Conservation (phyloP, 306 rosid genomes). For the Sicyos edulis region DNA sequence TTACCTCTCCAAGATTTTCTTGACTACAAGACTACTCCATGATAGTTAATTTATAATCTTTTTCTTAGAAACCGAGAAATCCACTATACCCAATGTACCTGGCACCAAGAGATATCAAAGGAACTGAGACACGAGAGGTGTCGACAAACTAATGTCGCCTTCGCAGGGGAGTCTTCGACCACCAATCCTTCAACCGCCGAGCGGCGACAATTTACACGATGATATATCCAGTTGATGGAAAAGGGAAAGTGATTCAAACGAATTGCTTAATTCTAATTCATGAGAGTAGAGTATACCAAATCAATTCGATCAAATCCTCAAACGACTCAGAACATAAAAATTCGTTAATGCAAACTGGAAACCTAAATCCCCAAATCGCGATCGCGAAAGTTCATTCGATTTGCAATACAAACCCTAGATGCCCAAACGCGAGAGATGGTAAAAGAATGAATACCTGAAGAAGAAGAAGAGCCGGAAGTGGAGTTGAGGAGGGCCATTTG, state of each 20-base stretch:
- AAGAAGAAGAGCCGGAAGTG: constrained; percentile 22
- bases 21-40: no score
- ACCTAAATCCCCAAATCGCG: background rate
- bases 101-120: no score
- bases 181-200: no score
- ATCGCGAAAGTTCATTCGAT: background rate
- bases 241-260: background rate
- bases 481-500: constrained; percentile 53
- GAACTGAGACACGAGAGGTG: no score
- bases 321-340: background rate
- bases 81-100: no score
- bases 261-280: background rate
- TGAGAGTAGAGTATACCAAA: background rate
- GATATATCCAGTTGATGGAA: background rate
- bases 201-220: no score
- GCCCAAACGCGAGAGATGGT: background rate
- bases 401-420: background rate
- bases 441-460: constrained; percentile 28
- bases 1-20: no score
- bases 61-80: no score
- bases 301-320: background rate
- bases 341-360: background rate
- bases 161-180: no score
- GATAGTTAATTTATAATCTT: no score
- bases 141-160: no score